Conservation (phyloP, 495 filamentous ascomycete genomes). For the Sordaria brevicollis region DNA sequence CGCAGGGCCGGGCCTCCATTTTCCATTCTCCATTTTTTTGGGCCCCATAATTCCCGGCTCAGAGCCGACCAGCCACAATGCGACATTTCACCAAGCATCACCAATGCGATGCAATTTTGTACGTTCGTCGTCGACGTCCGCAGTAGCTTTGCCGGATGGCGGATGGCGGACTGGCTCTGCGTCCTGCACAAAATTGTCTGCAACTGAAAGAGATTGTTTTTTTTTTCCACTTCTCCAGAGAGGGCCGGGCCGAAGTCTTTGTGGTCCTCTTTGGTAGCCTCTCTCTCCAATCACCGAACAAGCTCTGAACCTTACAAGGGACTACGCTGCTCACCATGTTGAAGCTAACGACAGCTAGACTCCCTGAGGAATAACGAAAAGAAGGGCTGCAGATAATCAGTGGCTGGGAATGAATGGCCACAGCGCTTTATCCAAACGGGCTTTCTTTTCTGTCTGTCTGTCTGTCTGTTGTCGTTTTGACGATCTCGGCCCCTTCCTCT, state of each 20-base stretch:
- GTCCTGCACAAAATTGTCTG: too few relatives aligned
- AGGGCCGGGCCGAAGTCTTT: background rate
- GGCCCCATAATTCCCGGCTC: background rate
- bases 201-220: background rate
- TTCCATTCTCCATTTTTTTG: too few relatives aligned
- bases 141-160: background rate
- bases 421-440: background rate
- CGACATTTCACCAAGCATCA: background rate
- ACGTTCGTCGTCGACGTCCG: too few relatives aligned
- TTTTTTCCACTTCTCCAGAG: background rate
- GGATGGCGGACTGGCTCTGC: too few relatives aligned
- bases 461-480: background rate
- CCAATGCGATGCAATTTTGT: background rate
- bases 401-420: background rate
- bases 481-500: background rate
- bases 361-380: background rate
- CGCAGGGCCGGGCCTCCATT: background rate
- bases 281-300: background rate
- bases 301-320: background rate
- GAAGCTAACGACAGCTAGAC: background rate
- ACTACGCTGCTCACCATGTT: background rate
- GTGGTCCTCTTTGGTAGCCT: background rate
- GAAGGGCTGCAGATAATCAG: background rate
- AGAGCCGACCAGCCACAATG: background rate
- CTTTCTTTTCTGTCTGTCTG: too few relatives aligned